A percentile compares a stretch with the other conserved stretches of the same genome.
Conservation (phyloP, 2,329 filamentous ascomycete species). For the Fusarium kyushuense region DNA sequence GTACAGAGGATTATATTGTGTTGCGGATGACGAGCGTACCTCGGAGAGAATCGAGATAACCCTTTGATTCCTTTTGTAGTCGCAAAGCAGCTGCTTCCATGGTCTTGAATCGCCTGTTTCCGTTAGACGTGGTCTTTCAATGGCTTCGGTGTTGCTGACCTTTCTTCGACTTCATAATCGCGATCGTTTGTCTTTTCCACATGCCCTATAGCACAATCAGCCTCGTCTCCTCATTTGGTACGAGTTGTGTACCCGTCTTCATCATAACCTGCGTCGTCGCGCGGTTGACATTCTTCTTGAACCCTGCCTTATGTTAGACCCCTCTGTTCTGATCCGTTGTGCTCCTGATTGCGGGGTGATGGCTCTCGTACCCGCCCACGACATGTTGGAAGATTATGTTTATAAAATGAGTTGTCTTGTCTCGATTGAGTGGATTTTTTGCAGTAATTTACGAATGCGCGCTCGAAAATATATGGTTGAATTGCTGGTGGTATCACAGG, state of each 20-base stretch:
- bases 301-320: conserved; percentile 55
- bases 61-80: conserved; percentile 97
- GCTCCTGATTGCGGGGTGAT: conserved; percentile 45
- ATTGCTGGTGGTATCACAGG: conserved; percentile 31
- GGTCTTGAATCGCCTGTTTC: conserved; percentile 85
- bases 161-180: conserved; percentile 97
- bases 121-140: conserved; percentile 38
- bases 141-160: conserved; percentile 60
- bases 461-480: conserved; percentile 35
- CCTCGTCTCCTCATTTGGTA: background rate
- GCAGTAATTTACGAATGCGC: conserved; percentile 23
- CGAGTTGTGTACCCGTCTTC: conserved; percentile 80
- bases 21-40: conserved; percentile 60
- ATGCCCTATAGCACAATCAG: conserved; percentile 70
- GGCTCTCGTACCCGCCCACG: conserved; percentile 72
- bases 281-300: conserved; percentile 95
- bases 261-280: conserved; percentile 99
- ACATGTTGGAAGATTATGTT: conserved; percentile 63
- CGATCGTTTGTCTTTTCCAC: conserved; percentile 99
- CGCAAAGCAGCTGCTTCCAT: conserved; percentile 95
- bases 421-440: conserved; percentile 20
- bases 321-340: conserved; percentile 28
- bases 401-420: conserved; percentile 11
- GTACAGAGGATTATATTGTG: conserved; percentile 1
- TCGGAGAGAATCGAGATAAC: conserved; percentile 94